These are phyloP conservation scores for Erigeron canadensis DNA, from an alignment of 129 eudicot species.

Conservation along the genomic window DNA sequence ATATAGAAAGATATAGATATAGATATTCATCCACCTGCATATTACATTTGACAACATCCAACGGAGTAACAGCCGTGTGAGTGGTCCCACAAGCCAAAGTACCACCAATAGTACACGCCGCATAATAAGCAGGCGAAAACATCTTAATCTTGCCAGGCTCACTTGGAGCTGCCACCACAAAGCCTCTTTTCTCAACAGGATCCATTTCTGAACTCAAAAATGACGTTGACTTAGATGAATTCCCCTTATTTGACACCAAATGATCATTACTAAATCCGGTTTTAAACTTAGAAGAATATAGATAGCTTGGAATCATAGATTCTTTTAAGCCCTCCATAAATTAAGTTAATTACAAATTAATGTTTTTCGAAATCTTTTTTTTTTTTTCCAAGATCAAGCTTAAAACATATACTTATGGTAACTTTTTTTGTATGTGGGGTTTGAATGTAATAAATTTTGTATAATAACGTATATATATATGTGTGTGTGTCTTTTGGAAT, in stretches of 20 bases:
- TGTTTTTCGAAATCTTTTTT: not conserved
- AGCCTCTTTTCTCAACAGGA: conserved; percentile 24
- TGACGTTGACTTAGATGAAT: not conserved
- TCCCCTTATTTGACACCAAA: not conserved
- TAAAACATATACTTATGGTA: too few relatives aligned
- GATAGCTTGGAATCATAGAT: conserved; percentile 59
- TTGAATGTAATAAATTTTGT: not conserved
- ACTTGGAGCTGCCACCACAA: conserved; percentile 57
- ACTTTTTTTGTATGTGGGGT: conserved; percentile 4
- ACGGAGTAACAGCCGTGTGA: conserved; percentile 81
- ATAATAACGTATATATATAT: not conserved
- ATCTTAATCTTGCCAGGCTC: conserved; percentile 59
- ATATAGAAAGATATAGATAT: not conserved
- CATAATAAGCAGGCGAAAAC: conserved; percentile 70
- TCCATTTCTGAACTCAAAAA: conserved; percentile 1
- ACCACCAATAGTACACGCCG: conserved; percentile 75
- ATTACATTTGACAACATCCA: conserved; percentile 88
- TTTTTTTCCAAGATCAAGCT: too few relatives aligned
- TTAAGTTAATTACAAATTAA: conserved; percentile 19
- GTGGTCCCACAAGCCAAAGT: conserved; percentile 60
- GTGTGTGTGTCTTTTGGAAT: not conserved
- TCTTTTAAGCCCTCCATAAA: conserved; percentile 36
- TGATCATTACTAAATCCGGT: conserved; percentile 17
- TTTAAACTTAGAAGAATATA: conserved; percentile 34
- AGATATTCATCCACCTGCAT: conserved; percentile 61